Percentiles rank a stretch among this genome's conserved stretches.
These are phyloP conservation scores for Lodderomyces jiufengensis DNA, from an alignment of 1,139 yeast genomes.

Conservation along the genomic window DNA sequence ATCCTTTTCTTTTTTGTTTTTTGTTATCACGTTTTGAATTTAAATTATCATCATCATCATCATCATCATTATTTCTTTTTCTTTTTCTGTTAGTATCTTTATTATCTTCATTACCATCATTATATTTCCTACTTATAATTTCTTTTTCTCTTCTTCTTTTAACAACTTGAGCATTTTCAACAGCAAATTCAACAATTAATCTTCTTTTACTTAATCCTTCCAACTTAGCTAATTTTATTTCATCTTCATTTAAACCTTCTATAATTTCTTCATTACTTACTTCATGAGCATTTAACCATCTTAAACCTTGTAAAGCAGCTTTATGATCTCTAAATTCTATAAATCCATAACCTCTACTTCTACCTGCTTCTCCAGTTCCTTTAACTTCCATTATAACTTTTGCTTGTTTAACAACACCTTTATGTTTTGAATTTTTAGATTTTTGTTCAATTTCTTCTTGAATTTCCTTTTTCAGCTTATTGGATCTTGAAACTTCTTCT, in stretches of 20 bases:
- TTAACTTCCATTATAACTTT: constrained; percentile 90
- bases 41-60: constrained; percentile 17
- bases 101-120: constrained; percentile 21
- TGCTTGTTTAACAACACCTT: constrained; percentile 91
- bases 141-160: constrained; percentile 81
- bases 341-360: constrained; percentile 97
- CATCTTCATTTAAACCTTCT: constrained; percentile 72
- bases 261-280: constrained; percentile 68
- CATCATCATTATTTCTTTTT: constrained; percentile 23
- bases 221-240: constrained; percentile 48
- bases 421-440: constrained; percentile 64
- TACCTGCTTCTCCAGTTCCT: constrained; percentile 80
- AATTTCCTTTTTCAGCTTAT: constrained; percentile 50
- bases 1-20: constrained; percentile 19
- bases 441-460: constrained; percentile 35
- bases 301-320: constrained; percentile 89
- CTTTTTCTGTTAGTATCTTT: constrained; percentile 10
- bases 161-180: constrained; percentile 90
- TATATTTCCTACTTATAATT: constrained; percentile 39
- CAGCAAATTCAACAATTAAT: constrained; percentile 90
- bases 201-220: constrained; percentile 65
- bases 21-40: constrained; percentile 7
- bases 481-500: constrained; percentile 83
- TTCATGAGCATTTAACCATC: constrained; percentile 95
- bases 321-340: constrained; percentile 91